Conservation (phyloP, 2,329 filamentous ascomycete genomes). For the Ceratocystis ficicola region DNA sequence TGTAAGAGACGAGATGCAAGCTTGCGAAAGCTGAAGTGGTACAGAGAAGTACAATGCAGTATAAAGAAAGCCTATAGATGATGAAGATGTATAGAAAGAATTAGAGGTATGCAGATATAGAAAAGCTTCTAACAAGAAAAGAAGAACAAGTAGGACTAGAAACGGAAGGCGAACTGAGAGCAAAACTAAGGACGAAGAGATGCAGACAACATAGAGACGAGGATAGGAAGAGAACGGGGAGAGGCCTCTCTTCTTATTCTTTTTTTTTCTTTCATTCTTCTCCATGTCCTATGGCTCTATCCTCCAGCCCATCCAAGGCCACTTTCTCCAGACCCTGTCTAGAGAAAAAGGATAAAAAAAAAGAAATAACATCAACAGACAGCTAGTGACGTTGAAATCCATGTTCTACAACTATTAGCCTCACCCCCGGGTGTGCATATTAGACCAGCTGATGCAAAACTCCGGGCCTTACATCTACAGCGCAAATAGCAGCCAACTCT, state of each 20-base stretch:
- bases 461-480: neutral
- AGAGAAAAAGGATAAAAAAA: neutral
- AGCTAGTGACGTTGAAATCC: neutral
- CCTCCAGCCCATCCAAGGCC: neutral
- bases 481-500: neutral
- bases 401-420: neutral
- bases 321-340: neutral
- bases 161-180: neutral
- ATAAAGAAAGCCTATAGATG: neutral
- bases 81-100: neutral
- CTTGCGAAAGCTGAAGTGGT: neutral
- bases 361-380: slow-evolving; percentile 5
- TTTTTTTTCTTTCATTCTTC: neutral
- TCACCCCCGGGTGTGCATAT: neutral
- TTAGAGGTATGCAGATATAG: neutral
- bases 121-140: neutral
- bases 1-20: neutral
- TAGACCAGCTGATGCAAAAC: neutral
- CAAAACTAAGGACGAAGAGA: neutral
- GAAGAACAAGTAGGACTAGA: neutral
- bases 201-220: neutral
- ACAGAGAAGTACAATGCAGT: neutral
- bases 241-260: neutral
- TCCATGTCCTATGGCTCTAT: no score
- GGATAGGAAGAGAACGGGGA: neutral